phyloP scores from a whole-genome alignment of 352 stramenopile species.

The Aphanomyces stellatus region DNA sequence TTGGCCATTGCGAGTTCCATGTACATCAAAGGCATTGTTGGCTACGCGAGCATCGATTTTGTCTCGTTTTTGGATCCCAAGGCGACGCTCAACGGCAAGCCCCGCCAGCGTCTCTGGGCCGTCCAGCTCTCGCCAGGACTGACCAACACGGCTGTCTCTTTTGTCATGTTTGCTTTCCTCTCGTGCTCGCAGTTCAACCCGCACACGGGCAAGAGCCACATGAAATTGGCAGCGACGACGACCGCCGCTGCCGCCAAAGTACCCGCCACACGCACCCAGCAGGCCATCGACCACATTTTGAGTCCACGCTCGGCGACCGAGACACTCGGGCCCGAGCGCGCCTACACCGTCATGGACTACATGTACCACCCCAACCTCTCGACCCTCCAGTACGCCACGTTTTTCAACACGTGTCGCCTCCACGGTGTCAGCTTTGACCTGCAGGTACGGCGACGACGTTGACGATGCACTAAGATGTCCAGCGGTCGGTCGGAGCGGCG shows the following conservation, averaged over 20 bases:
- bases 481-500: conserved; percentile 47
- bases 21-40: conserved; percentile 42
- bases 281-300: neutral
- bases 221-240: conserved; percentile 20
- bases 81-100: conserved; percentile 17
- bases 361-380: conserved; percentile 70
- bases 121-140: conserved; percentile 65
- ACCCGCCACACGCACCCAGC: neutral
- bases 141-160: conserved; percentile 64
- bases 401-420: conserved; percentile 84
- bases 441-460: neutral
- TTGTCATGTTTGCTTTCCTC: conserved; percentile 62
- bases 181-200: conserved; percentile 34
- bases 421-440: conserved; percentile 86
- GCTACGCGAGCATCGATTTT: conserved; percentile 79
- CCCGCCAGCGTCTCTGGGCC: conserved; percentile 55
- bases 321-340: conserved; percentile 24
- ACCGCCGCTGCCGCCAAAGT: neutral
- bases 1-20: conserved; percentile 39
- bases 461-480: neutral
- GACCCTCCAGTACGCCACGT: conserved; percentile 65
- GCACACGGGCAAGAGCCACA: conserved; percentile 29
- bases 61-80: conserved; percentile 58
- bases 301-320: neutral
- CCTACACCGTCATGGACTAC: conserved; percentile 66